phyloP scores from a whole-genome alignment of 2,329 filamentous ascomycete species.

The Fusarium sp. region DNA sequence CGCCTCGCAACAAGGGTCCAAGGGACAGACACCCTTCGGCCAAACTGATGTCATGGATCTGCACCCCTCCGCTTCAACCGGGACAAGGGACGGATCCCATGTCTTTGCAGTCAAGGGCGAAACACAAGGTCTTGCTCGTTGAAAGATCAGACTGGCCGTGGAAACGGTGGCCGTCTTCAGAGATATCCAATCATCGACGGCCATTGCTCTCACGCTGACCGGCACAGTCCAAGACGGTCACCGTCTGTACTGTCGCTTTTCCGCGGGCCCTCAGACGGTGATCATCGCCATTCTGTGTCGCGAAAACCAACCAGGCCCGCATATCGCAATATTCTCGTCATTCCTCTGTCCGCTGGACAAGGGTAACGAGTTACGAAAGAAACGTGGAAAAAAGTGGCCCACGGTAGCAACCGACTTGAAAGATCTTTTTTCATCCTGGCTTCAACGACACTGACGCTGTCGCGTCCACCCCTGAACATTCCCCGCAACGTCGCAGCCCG shows the following conservation, averaged over 20 bases:
- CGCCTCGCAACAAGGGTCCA: slow-evolving; percentile 36
- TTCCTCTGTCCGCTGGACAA: slow-evolving; percentile 34
- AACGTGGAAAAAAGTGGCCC: slow-evolving; percentile 44
- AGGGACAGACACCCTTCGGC: slow-evolving; percentile 32
- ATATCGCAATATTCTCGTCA: slow-evolving; percentile 46
- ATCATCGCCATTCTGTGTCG: slow-evolving; percentile 33
- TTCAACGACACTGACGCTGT: slow-evolving; percentile 21
- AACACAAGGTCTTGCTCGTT: slow-evolving; percentile 17
- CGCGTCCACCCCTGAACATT: slow-evolving; percentile 20
- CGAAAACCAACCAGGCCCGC: slow-evolving; percentile 27
- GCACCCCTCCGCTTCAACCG: slow-evolving; percentile 39
- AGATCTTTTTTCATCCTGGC: slow-evolving; percentile 31
- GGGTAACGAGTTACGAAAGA: slow-evolving; percentile 16
- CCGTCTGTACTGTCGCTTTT: slow-evolving; percentile 30
- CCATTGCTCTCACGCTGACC: slow-evolving; percentile 7
- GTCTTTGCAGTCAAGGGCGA: slow-evolving; percentile 20
- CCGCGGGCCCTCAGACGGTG: slow-evolving; percentile 26
- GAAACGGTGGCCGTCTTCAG: slow-evolving; percentile 43
- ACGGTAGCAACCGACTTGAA: slow-evolving; percentile 37
- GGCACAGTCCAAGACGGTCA: slow-evolving; percentile 43
- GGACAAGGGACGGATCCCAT: slow-evolving; percentile 9
- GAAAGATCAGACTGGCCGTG: slow-evolving; percentile 24
- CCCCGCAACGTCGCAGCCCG: slow-evolving; percentile 9
- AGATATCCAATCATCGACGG: slow-evolving; percentile 35
- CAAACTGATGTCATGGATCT: slow-evolving; percentile 55